Evolutionary conservation across 192 early-diverging fungal genomes (phyloP).

Genomic region (Backusella morwellensis): DNA sequence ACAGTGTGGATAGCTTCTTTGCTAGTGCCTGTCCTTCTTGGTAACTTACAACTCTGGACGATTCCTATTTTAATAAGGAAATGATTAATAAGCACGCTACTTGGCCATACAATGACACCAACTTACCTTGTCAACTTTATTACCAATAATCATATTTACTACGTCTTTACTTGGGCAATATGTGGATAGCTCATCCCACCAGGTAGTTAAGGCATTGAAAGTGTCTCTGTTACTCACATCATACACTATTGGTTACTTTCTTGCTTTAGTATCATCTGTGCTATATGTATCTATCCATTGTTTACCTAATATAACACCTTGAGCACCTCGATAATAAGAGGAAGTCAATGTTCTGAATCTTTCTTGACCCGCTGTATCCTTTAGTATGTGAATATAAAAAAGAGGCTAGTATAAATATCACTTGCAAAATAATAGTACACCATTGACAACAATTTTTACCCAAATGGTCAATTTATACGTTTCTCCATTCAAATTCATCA

Average conservation of each 20-base stretch:
- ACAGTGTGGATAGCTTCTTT: slow-evolving; percentile 83
- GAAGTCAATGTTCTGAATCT: slow-evolving; percentile 98
- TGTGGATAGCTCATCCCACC: slow-evolving; percentile 93
- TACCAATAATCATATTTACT: slow-evolving; percentile 97
- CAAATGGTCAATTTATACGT: slow-evolving; percentile 97
- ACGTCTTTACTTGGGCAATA: slow-evolving; percentile 85
- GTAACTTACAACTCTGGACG: slow-evolving; percentile 70
- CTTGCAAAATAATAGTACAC: too few relatives aligned
- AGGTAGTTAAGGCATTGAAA: slow-evolving; percentile 86
- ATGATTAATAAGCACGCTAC: slow-evolving; percentile 29
- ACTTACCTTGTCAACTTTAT: slow-evolving; percentile 93
- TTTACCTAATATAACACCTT: slow-evolving; percentile 92
- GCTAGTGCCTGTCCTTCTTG: slow-evolving; percentile 94
- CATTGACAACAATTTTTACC: slow-evolving; percentile 47
- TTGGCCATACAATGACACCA: background rate
- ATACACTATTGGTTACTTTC: slow-evolving; percentile 64
- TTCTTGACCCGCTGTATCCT: slow-evolving; percentile 98
- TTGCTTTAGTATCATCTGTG: background rate
- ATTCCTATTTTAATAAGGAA: slow-evolving; percentile 36
- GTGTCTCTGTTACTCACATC: slow-evolving; percentile 92
- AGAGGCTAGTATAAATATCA: background rate
- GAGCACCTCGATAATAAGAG: slow-evolving; percentile 95
- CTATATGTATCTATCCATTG: slow-evolving; percentile 21
- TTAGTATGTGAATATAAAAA: slow-evolving; percentile 40
- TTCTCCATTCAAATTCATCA: slow-evolving; percentile 76